These are phyloP conservation scores for Colletotrichum sp. DNA, from an alignment of 2,329 filamentous ascomycete species.

Conservation along the genomic window DNA sequence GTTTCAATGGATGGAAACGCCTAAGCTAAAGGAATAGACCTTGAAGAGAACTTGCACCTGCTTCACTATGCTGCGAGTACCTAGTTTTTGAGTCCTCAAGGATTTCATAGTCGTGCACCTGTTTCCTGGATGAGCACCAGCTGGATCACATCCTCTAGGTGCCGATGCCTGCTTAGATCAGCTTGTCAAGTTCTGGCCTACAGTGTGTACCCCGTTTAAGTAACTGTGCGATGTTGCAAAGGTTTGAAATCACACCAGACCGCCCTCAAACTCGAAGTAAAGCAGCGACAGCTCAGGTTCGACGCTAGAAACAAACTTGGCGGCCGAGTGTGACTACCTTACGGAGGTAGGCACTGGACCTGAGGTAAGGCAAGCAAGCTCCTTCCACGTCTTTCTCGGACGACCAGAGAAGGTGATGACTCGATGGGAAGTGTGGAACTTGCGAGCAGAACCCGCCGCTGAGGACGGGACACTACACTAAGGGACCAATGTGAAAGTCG, in stretches of 20 bases:
- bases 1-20: background rate
- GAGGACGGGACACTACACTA: background rate
- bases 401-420: background rate
- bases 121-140: background rate
- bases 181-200: background rate
- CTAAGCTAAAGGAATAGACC: background rate
- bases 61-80: background rate
- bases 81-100: background rate
- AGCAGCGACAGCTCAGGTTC: background rate
- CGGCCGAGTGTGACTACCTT: background rate
- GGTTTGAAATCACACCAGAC: background rate
- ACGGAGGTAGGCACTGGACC: background rate
- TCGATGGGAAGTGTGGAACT: background rate
- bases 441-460: background rate
- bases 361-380: background rate
- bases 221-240: background rate
- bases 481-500: background rate
- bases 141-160: background rate
- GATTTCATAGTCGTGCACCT: background rate
- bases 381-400: background rate
- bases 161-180: background rate
- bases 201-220: background rate
- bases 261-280: background rate
- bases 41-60: background rate
- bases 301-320: background rate